Evolutionary conservation across 2,329 filamentous ascomycete genomes (phyloP).

Genomic region (Verticillium klebahnii): DNA sequence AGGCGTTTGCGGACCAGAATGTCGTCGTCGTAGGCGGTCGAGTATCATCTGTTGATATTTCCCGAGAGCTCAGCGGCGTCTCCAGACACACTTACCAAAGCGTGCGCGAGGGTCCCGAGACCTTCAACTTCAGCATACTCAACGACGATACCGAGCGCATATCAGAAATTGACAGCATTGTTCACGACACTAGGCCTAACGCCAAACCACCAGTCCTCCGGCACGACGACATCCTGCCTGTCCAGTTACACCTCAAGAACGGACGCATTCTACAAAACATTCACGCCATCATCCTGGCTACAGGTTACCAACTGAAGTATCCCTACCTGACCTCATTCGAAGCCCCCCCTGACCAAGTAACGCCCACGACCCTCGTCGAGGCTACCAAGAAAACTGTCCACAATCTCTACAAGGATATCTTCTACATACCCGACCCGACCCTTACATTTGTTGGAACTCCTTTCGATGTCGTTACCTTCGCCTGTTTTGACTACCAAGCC

Average conservation of each 20-base stretch:
- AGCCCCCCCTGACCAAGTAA: neutral
- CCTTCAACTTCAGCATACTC: constrained; percentile 48
- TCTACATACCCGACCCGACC: constrained; percentile 63
- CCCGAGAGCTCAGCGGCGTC: constrained; percentile 29
- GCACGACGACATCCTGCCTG: constrained; percentile 33
- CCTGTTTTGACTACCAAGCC: constrained; percentile 66
- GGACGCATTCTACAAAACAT: constrained; percentile 49
- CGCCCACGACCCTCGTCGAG: neutral
- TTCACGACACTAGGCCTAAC: neutral
- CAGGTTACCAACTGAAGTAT: constrained; percentile 64
- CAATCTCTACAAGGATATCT: constrained; percentile 67
- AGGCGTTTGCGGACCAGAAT: constrained; percentile 48
- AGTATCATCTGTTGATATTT: constrained; percentile 37
- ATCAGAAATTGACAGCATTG: constrained; percentile 34
- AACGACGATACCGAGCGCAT: constrained; percentile 49
- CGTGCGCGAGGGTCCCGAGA: constrained; percentile 56
- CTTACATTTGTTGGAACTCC: constrained; percentile 61
- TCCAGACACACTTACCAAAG: constrained; percentile 41
- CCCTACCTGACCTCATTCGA: constrained; percentile 47
- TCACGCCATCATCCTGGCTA: constrained; percentile 59
- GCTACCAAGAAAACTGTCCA: constrained; percentile 30
- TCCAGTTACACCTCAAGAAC: constrained; percentile 46
- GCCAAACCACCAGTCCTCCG: neutral
- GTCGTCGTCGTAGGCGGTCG: constrained; percentile 50
- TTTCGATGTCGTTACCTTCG: constrained; percentile 63